Evolutionary conservation across 768 basidiomycete species (phyloP), one percentile per base, ranked within the genome.

Genomic region (Kondoa subrosea): DNA sequence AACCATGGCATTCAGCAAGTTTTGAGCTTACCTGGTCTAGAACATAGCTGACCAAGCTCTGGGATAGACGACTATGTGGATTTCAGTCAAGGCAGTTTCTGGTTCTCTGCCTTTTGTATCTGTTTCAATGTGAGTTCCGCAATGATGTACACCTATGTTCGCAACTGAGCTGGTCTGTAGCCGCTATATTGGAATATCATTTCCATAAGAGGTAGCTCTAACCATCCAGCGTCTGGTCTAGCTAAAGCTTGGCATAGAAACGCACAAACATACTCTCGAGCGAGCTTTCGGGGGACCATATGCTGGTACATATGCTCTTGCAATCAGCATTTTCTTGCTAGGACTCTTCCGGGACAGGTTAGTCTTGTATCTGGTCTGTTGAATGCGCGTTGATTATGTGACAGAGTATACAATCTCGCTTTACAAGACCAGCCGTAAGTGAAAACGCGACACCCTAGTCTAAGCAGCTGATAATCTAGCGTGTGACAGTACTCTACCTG

Each of bases 181-280:
- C 93, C 93, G 0, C 85, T 85, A 0, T 91, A 87, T 68, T 99
- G 93, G 93, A 99, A 99, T 77, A 84, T 91, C 70, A 84, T 92
- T 31, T 93, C 93, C 29, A 67, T 68, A 1, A 64, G 69, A 26
- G 73, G 68, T 72, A 0, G 12, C 68, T 32, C 32, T 2, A 21
- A 25, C 17, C 15, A 32, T 17, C 62, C 12, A n/a, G 30, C 57
- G n/a, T 32, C 31, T 17, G 16, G 25, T 64, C 16, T 25, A 29
- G 56, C 59, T 59, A 65, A 31, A 33, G 29, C 31, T 14, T 17
- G n/a, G 1, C 26, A 4, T 68, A 87, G 86, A 87, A 73, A 89
- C 88, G 78, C 84, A 80, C 69, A 87, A 91, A 78, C 89, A 87
- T 77, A 87, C 89, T 0, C 85, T 96, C 68, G 92, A 91, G 69